Evolutionary conservation across 768 basidiomycete genomes (phyloP), one percentile per base, ranked within the genome.

Genomic region (button mushroom (Agaricus bisporus)): DNA sequence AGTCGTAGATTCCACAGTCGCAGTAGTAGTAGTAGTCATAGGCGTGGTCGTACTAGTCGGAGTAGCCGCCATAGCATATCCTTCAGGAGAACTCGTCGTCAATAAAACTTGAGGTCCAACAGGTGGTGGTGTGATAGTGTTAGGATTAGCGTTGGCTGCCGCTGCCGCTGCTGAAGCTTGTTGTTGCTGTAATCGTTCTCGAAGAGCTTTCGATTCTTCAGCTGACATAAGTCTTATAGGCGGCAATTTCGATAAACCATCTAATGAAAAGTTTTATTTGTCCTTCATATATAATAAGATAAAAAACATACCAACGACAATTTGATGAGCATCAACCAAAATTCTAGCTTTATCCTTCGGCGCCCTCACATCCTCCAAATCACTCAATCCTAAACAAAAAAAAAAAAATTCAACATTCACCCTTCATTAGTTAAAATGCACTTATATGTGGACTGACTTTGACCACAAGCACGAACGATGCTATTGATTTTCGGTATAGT

Each of bases 281-380:
- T 7, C 10, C 15, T 22, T 12, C 20, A n/a, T 18, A 12, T 3
- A 9, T 3, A 17, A 36, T 4, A 29, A 18, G 10, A 48, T 36
- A 7, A 32, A 36, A 5, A 10, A 64, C 84, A 61, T 56, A 92
- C 91, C 90, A 55, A 95, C 94, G 17, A 97, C 77, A 17, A 88
- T 71, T 61, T 89, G 89, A 65, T 98, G 95, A 0, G 88, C 88
- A 5, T 79, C 75, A 15, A 99, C 88, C 17, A 99, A 73, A 8
- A 92, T 71, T 2, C 81, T 78, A 2, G 87, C 82, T 65, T 98
- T 98, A 54, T 88, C 86, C 1, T 74, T 77, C 0, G 97, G 93
- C 6, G 82, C 79, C 36, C 65, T 64, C 54, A 71, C 72, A 6
- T 63, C 55, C 55, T 78, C 71, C 37, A 81, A 54, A 36, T 70